Evolutionary conservation across 129 eudicot species (phyloP).

Genomic region (Lonicera japonica): DNA sequence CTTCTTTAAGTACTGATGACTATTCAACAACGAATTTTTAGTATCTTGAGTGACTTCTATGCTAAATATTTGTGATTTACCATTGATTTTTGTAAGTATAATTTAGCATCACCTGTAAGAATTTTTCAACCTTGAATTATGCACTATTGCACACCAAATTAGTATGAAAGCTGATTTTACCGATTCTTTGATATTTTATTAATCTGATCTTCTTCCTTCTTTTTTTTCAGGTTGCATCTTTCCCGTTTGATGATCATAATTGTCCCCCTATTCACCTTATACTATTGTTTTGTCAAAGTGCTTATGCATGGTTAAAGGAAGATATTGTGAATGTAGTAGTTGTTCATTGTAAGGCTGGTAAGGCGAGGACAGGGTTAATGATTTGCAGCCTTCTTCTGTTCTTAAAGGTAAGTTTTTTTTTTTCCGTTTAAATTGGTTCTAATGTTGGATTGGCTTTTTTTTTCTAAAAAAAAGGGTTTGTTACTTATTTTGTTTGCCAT

Average conservation of each 20-base stretch:
- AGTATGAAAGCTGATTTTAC: too few species aligned
- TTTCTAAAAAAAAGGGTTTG: neutral
- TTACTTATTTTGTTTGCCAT: conserved; percentile 1
- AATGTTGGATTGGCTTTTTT: neutral
- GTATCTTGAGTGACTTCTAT: too few species aligned
- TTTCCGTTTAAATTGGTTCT: conserved; percentile 2
- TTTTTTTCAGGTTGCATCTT: conserved; percentile 75
- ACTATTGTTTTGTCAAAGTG: conserved; percentile 82
- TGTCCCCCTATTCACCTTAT: conserved; percentile 96
- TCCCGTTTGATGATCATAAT: conserved; percentile 92
- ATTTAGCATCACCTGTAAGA: too few species aligned
- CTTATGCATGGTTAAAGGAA: conserved; percentile 81
- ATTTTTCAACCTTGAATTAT: too few species aligned
- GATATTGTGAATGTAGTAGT: conserved; percentile 86
- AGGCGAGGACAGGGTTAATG: conserved; percentile 97
- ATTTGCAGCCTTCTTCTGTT: conserved; percentile 84
- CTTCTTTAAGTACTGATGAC: too few species aligned
- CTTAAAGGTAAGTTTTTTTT: conserved; percentile 51
- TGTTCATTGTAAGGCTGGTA: conserved; percentile 97
- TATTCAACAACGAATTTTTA: too few species aligned
- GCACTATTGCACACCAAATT: too few species aligned
- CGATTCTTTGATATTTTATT: conserved; percentile 4
- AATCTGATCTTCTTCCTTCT: conserved; percentile 18
- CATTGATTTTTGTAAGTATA: too few species aligned
- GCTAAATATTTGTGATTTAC: too few species aligned